Percentiles rank a stretch among this genome's conserved stretches.
These are phyloP conservation scores for Pestalotiopsis sp. DNA, from an alignment of 2,329 filamentous ascomycete species.

Conservation along the genomic window DNA sequence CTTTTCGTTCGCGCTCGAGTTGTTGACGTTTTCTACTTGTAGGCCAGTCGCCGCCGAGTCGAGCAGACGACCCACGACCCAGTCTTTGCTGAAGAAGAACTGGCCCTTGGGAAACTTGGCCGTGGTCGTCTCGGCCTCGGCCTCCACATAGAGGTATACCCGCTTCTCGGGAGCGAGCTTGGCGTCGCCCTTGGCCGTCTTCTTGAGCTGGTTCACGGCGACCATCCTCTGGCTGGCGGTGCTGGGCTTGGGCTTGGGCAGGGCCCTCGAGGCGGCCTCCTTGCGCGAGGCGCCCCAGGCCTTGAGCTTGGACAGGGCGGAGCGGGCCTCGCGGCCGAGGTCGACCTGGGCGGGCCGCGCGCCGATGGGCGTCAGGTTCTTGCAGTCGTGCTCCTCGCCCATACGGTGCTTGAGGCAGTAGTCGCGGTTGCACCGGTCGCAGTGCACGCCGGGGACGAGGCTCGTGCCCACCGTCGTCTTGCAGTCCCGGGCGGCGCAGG, in stretches of 20 bases:
- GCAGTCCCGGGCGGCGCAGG: constrained; percentile 68
- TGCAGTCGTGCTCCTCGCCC: constrained; percentile 82
- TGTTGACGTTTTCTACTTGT: constrained; percentile 84
- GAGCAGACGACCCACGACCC: constrained; percentile 84
- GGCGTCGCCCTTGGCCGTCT: constrained; percentile 85
- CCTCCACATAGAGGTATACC: constrained; percentile 90
- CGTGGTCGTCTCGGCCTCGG: constrained; percentile 81
- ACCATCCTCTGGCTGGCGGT: constrained; percentile 66
- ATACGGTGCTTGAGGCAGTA: constrained; percentile 81
- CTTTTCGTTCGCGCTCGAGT: constrained; percentile 73
- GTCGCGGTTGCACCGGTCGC: constrained; percentile 68
- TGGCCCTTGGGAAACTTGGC: constrained; percentile 81
- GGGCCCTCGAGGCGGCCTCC: constrained; percentile 57
- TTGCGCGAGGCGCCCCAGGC: constrained; percentile 81
- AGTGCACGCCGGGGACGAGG: constrained; percentile 71
- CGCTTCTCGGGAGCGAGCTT: constrained; percentile 81
- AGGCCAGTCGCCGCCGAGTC: constrained; percentile 77
- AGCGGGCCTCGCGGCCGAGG: constrained; percentile 65
- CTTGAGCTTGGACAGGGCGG: constrained; percentile 76
- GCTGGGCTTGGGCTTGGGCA: constrained; percentile 66
- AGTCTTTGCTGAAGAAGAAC: constrained; percentile 81
- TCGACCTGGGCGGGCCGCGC: constrained; percentile 47
- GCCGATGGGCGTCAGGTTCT: constrained; percentile 66
- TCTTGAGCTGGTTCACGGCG: constrained; percentile 79
- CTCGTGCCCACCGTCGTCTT: constrained; percentile 73